These are phyloP conservation scores for Gilbertella persicaria DNA, from an alignment of 371 early-diverging fungal species.

Conservation along the genomic window DNA sequence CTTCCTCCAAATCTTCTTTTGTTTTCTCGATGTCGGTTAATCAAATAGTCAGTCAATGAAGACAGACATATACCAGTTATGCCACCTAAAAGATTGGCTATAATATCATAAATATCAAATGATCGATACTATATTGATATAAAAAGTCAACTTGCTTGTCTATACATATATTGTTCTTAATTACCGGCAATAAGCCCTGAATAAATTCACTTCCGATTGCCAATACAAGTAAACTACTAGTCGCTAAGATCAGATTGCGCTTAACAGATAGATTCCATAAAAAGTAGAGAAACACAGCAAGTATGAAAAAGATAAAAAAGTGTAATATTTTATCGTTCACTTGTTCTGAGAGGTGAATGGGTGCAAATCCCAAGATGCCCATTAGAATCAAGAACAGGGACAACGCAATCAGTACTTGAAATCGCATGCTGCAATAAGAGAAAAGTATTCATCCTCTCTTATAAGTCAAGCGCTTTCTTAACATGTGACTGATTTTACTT, in stretches of 20 bases:
- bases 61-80: slow-evolving; percentile 32
- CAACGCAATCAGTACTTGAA: slow-evolving; percentile 33
- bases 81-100: slow-evolving; percentile 44
- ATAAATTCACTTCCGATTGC: slow-evolving; percentile 47
- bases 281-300: slow-evolving; percentile 40
- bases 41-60: slow-evolving; percentile 26
- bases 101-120: slow-evolving; percentile 50
- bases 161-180: not conserved
- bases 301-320: slow-evolving; percentile 33
- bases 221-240: slow-evolving; percentile 18
- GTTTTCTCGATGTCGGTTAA: slow-evolving; percentile 29
- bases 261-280: slow-evolving; percentile 47
- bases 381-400: slow-evolving; percentile 37
- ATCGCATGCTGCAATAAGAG: slow-evolving; percentile 33
- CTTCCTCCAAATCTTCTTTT: slow-evolving; percentile 40
- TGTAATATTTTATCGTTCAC: slow-evolving; percentile 51
- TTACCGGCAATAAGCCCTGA: slow-evolving; percentile 50
- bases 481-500: too few species aligned
- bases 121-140: slow-evolving; percentile 39
- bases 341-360: slow-evolving; percentile 34
- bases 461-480: too few species aligned
- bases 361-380: slow-evolving; percentile 50
- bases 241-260: slow-evolving; percentile 38
- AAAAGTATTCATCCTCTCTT: not conserved
- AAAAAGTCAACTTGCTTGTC: not conserved